Conservation (phyloP, 1,284 basidiomycete species). For the Caloboletus firmus region DNA sequence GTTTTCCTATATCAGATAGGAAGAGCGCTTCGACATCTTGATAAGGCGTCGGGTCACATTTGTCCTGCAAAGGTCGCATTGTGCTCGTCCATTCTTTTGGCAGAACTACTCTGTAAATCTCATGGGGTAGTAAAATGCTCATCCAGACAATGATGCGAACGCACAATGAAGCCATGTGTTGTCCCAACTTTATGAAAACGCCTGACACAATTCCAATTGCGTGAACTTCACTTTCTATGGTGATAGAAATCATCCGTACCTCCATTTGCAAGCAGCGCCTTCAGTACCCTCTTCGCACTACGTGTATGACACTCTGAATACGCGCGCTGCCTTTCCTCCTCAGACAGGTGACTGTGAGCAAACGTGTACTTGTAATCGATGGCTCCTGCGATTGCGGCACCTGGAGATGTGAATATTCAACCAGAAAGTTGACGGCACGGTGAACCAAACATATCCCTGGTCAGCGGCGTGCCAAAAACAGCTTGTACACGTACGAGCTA, state of each 20-base stretch:
- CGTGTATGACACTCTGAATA: conserved; percentile 79
- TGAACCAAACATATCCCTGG: not conserved
- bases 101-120: conserved; percentile 52
- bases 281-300: conserved; percentile 75
- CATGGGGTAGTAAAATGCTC: not conserved
- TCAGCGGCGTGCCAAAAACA: conserved; percentile 5
- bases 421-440: not conserved
- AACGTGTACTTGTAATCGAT: conserved; percentile 87
- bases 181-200: conserved; percentile 91
- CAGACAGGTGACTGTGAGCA: conserved; percentile 54
- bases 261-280: conserved; percentile 85
- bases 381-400: conserved; percentile 62
- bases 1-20: conserved; percentile 66
- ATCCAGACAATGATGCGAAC: conserved; percentile 24
- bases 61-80: conserved; percentile 77
- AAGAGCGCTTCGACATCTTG: conserved; percentile 71
- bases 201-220: conserved; percentile 41
- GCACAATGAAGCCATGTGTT: conserved; percentile 79
- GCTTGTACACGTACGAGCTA: conserved; percentile 49
- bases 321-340: conserved; percentile 55
- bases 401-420: conserved; percentile 33
- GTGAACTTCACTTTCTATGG: not conserved
- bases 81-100: conserved; percentile 79
- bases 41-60: conserved; percentile 78
- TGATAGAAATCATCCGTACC: conserved; percentile 42